Percentiles rank a stretch among this genome's conserved stretches.
phyloP scores from a whole-genome alignment of 495 filamentous ascomycete species.

The Aspergillus mulundensis region DNA sequence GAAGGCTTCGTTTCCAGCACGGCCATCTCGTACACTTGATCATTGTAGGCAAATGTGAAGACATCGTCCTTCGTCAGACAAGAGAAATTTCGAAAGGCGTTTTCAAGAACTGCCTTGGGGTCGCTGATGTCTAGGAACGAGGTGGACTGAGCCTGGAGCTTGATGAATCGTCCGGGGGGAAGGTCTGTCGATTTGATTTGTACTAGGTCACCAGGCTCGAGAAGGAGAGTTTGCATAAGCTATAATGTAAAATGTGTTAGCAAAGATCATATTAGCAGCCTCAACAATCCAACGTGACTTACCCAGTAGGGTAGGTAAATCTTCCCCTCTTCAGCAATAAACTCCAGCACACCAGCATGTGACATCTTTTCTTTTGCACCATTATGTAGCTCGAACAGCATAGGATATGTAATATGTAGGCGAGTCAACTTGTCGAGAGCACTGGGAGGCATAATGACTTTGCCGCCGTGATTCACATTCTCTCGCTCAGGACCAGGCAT shows the following conservation, averaged over 20 bases:
- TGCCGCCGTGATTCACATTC: constrained; percentile 91
- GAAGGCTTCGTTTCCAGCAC: constrained; percentile 89
- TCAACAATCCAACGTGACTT: constrained; percentile 21
- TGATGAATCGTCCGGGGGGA: constrained; percentile 83
- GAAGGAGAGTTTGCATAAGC: constrained; percentile 88
- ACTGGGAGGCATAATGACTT: constrained; percentile 92
- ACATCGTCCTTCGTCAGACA: constrained; percentile 87
- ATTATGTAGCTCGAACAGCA: constrained; percentile 93
- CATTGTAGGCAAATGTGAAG: constrained; percentile 94
- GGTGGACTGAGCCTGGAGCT: constrained; percentile 87
- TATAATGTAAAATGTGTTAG: constrained; percentile 28
- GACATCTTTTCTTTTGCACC: constrained; percentile 72
- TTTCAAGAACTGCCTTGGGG: constrained; percentile 96
- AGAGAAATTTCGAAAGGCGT: constrained; percentile 90
- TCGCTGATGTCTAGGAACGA: constrained; percentile 95
- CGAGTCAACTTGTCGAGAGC: constrained; percentile 92
- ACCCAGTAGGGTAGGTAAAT: constrained; percentile 97
- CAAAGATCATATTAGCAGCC: not conserved
- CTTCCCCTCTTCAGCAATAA: constrained; percentile 94
- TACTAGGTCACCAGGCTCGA: constrained; percentile 89
- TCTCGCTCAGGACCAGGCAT: constrained; percentile 87
- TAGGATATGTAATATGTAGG: constrained; percentile 96
- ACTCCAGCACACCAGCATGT: constrained; percentile 93
- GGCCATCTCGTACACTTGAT: constrained; percentile 84
- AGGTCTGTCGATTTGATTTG: constrained; percentile 93